Base-by-base conservation (phyloP, 306 rosid species). In the Dryas alaskensis region DNA sequence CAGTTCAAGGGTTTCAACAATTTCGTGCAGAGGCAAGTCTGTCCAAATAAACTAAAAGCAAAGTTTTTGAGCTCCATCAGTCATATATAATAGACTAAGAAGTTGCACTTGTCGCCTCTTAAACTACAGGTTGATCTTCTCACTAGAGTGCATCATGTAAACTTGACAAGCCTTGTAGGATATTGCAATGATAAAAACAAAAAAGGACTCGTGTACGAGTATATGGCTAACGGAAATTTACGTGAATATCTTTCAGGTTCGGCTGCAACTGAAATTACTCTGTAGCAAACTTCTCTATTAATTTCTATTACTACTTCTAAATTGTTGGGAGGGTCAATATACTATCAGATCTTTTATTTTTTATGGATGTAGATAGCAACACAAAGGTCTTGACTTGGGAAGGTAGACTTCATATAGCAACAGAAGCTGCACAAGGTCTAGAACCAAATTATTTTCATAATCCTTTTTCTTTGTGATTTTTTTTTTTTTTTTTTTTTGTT, bases 1-100 rank as follows among this genome's bases (percentile, higher is more conserved):
- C 87, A n/a, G 6, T 75, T 27, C 80, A 72, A 76, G 82, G 79
- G 22, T 72, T 59, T 59, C 72, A 37, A 50, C 79, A 88, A 74
- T 88, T 86, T 73, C 84, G 80, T 68, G 75, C 83, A 25, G 90
- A 88, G 93, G 90, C 60, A 82, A 3, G 85, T 39, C 14, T 53
- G 4, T 17, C 16, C 17, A 51, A 19, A 0, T 7, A n/a, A 14
- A 0, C 3, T 19, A 27, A 19, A 27, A 1, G 37, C 37, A 27
- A 27, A 1, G 37, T 27, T 27, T 27, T 27, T 27, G 37, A 27
- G 0, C 22, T 19, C 22, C 22, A 19, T 19, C 22, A 19, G 22
- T 0, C 22, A 19, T 19, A 19, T 19, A 19, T 19, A 19, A 19
- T 19, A 19, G 22, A 19, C 22, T 19, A 19, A 19, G 22, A 19